Base-by-base conservation (phyloP, 768 basidiomycete species). In the Asterophora parasitica region DNA sequence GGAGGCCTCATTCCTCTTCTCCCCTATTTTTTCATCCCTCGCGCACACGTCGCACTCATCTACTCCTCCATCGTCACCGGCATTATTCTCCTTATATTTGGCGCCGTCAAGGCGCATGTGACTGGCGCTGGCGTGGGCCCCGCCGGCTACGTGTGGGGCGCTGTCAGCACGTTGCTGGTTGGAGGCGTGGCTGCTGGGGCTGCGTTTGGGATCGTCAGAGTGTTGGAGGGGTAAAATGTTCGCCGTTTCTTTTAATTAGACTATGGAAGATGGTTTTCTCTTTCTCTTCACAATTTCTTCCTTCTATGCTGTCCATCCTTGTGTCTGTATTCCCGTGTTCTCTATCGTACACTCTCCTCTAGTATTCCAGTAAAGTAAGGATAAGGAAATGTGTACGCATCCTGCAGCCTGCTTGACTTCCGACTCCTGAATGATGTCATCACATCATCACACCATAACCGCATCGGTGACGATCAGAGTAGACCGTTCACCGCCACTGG, bases 1-100 rank as follows among this genome's bases (percentile, higher is more conserved):
- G 96, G 96, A 37, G 96, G 96, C 26, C 74, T 94, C 46, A 88
- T 98, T 58, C 96, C 96, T 0, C 78, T 99, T 30, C 57, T 93
- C 8, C 92, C 92, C 8, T 95, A 96, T 69, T 93, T 98, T 71
- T 92, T 92, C 72, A 79, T 93, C 55, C 65, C 80, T 3, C 65
- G 65, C 10, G 92, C 92, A 7, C 76, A 82, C 30, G 63, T 79
- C 19, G 78, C 85, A 35, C 72, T 91, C 39, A 67, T 88, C 37
- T 88, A 82, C 57, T 90, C 88, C 0, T 86, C 75, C 53, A 61
- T 91, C 51, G 65, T 96, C 46, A 99, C 95, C 4, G 90, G 90
- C 3, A 57, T 91, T 46, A 78, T 95, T 10, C 75, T 99, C 9
- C 76, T 99, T 54, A 62, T 94, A 45, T 99, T 98, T 61, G 95